Percentiles rank a stretch among this genome's conserved stretches.
Conservation (phyloP, 495 filamentous ascomycete species). For the Podospora pseudopauciseta region DNA sequence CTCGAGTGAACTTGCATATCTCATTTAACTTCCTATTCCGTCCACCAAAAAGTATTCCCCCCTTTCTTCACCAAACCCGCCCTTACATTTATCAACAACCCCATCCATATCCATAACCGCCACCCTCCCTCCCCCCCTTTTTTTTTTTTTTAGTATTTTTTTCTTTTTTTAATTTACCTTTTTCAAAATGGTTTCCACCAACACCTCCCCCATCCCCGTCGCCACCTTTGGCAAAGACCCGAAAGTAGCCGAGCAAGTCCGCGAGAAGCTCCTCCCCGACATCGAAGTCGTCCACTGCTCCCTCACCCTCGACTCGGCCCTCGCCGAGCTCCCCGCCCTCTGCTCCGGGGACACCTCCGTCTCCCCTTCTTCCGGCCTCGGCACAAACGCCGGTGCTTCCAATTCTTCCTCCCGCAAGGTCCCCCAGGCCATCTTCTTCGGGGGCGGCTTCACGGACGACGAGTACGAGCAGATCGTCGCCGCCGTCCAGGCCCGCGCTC, state of each 20-base stretch:
- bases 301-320: constrained; percentile 24
- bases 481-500: constrained; percentile 19
- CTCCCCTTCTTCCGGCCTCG: constrained; percentile 25
- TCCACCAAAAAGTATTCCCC: neutral
- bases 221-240: constrained; percentile 30
- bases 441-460: constrained; percentile 29
- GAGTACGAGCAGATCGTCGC: constrained; percentile 29
- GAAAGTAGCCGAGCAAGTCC: constrained; percentile 29
- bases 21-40: neutral
- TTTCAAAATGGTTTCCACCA: constrained; percentile 5
- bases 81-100: neutral
- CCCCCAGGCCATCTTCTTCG: constrained; percentile 33
- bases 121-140: neutral
- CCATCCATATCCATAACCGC: neutral
- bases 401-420: constrained; percentile 14
- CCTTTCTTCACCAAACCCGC: neutral
- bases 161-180: neutral
- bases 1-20: neutral
- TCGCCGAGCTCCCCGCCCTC: constrained; percentile 30
- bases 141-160: neutral
- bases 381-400: constrained; percentile 19
- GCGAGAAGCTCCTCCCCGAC: constrained; percentile 31
- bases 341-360: constrained; percentile 24
- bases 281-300: constrained; percentile 35
- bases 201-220: constrained; percentile 24